Percentiles rank a stretch among this genome's conserved stretches.
phyloP scores from a whole-genome alignment of 257 asterid genomes.

The Catharanthus roseus region DNA sequence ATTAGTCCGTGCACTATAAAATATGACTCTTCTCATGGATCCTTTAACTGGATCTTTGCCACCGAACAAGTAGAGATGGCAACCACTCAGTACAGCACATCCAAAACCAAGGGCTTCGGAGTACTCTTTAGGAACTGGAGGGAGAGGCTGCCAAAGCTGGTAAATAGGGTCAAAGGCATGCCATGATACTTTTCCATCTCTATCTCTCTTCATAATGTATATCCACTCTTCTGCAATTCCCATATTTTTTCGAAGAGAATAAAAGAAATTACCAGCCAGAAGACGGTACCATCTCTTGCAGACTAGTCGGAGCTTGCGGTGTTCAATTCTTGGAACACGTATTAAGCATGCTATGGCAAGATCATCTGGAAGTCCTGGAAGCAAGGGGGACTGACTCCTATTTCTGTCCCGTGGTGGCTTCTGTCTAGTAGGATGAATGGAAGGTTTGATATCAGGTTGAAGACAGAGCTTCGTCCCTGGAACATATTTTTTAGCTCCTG shows the following conservation, averaged over 20 bases:
- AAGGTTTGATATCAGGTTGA: slow-evolving; percentile 37
- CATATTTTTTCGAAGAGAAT: slow-evolving; percentile 31
- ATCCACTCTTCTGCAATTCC: slow-evolving; percentile 41
- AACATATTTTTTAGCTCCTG: slow-evolving; percentile 39
- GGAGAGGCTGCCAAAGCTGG: slow-evolving; percentile 39
- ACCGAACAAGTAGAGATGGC: slow-evolving; percentile 36
- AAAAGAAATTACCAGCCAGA: slow-evolving; percentile 36
- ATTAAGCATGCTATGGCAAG: slow-evolving; percentile 42
- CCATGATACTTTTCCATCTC: slow-evolving; percentile 40
- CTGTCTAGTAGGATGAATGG: slow-evolving; percentile 38
- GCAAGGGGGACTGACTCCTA: slow-evolving; percentile 31
- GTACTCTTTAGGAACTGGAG: slow-evolving; percentile 37
- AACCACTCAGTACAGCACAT: slow-evolving; percentile 39
- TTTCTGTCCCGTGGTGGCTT: slow-evolving; percentile 30
- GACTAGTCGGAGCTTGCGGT: slow-evolving; percentile 33
- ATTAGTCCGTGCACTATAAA: slow-evolving; percentile 37
- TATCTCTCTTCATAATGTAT: slow-evolving; percentile 38
- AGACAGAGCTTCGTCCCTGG: slow-evolving; percentile 40
- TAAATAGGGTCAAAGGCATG: slow-evolving; percentile 39
- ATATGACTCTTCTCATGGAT: slow-evolving; percentile 39
- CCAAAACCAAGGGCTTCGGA: slow-evolving; percentile 39
- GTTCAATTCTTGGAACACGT: slow-evolving; percentile 37
- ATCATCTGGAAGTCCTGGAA: slow-evolving; percentile 44
- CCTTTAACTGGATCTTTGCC: slow-evolving; percentile 39
- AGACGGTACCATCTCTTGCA: slow-evolving; percentile 43